Percentiles rank a stretch among this genome's conserved stretches.
Conservation (phyloP, 1,139 yeast genomes). For the Debaryomyces coudertii region DNA sequence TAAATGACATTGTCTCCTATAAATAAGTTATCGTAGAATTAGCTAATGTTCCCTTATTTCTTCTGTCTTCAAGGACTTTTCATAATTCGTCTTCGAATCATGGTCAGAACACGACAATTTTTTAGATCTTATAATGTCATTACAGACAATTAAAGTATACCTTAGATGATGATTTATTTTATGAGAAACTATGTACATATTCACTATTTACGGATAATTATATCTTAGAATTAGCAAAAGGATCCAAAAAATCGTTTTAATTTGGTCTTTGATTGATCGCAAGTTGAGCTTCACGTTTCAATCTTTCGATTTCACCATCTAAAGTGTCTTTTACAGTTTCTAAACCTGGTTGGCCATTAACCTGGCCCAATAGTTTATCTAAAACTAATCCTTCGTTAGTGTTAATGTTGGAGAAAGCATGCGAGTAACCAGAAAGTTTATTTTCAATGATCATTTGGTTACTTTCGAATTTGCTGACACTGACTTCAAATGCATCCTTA, state of each 20-base stretch:
- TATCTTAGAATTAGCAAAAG: not conserved
- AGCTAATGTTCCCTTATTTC: not conserved
- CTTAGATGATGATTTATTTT: not conserved
- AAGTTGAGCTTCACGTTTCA: conserved; percentile 41
- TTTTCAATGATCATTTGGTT: conserved; percentile 39
- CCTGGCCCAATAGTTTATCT: conserved; percentile 41
- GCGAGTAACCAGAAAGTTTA: conserved; percentile 38
- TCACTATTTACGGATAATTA: conserved; percentile 1
- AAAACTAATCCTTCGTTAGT: conserved; percentile 38
- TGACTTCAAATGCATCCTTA: conserved; percentile 56
- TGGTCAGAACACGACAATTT: conserved; percentile 6
- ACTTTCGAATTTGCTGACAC: conserved; percentile 41
- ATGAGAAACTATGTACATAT: conserved; percentile 8
- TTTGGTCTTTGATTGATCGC: conserved; percentile 23
- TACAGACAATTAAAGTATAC: too few species aligned
- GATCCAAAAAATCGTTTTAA: not conserved
- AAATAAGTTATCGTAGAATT: not conserved
- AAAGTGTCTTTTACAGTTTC: conserved; percentile 46
- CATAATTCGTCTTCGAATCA: conserved; percentile 6
- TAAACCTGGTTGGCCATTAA: conserved; percentile 51
- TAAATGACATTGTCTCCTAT: conserved; percentile 3
- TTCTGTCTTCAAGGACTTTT: not conserved
- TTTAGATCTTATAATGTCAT: not conserved
- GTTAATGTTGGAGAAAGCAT: conserved; percentile 31
- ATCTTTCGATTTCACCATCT: conserved; percentile 39